Base-by-base conservation (phyloP, 192 early-diverging fungal species). In the Podila minutissima region DNA sequence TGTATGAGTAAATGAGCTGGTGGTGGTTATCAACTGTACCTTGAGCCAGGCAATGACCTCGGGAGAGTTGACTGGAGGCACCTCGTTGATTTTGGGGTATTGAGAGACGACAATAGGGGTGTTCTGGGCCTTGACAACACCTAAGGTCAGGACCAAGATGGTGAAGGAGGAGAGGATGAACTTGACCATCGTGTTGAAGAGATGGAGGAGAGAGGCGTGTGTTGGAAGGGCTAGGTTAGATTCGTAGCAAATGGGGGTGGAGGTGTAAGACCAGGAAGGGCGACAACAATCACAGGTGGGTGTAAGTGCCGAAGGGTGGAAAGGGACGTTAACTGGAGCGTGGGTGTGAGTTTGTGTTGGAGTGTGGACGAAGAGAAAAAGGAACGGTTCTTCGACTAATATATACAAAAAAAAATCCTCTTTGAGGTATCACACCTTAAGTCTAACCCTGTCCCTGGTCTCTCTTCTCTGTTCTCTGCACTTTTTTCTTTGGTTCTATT, bases 41-140 rank as follows among this genome's bases (percentile, higher is more conserved):
- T 67, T 62, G 48, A 74, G 72, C 72, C 72, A 74, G 3, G 64
- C 64, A 64, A 67, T 28, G 19, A 74, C 72, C 49, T 67, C 38
- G 31, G 72, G 50, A 37, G 64, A 60, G 49, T 74, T 60, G 46
- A 41, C 37, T 15, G 48, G 35, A 24, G 65, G 64, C 17, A 74
- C 33, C 9, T 66, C 31, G 33, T 67, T 67, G 35, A 50, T 20
- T 17, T 35, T 4, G 32, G 72, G 72, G 59, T 74, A 74, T 5
- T 67, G 32, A 1, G 4, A n/a, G 46, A 69, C 37, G 53, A 64
- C 59, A 60, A 75, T 69, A n/a, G 62, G 62, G 20, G 64, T 24
- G 15, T 19, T 66, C 63, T 70, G 67, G 13, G 74, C 74, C 57
- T 66, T 60, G 68, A 59, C 63, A 29, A 41, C 64, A 41, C 67